These are phyloP conservation scores for Penicillium steckii DNA, from an alignment of 495 filamentous ascomycete species.

Conservation along the genomic window DNA sequence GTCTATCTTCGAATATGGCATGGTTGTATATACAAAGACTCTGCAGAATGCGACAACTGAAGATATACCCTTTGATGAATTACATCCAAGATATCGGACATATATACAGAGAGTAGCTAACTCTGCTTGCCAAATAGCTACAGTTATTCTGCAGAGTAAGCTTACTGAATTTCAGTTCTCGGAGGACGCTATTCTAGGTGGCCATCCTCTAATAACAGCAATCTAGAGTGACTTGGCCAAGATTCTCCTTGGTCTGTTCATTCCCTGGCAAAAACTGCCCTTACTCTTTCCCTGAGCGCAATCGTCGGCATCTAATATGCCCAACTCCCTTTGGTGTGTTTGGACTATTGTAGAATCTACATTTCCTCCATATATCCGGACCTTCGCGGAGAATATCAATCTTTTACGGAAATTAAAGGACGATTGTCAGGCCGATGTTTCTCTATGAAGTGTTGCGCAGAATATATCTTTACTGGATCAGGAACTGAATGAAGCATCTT, in stretches of 20 bases:
- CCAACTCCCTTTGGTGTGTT: too few relatives aligned
- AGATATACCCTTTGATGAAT: neutral
- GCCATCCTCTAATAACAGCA: neutral
- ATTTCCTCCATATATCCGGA: too few relatives aligned
- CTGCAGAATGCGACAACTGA: neutral
- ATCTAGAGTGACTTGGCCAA: neutral
- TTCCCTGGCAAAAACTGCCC: neutral
- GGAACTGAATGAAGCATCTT: too few relatives aligned
- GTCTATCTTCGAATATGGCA: neutral
- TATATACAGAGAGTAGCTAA: neutral
- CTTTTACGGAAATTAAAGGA: constrained; percentile 3
- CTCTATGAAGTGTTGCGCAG: neutral
- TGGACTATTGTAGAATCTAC: too few relatives aligned
- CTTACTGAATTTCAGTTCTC: neutral
- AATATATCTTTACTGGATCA: neutral
- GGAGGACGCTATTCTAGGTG: neutral
- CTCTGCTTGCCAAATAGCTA: neutral
- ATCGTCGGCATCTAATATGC: too few relatives aligned
- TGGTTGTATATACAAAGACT: neutral
- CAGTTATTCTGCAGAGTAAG: neutral
- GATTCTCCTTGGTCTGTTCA: neutral
- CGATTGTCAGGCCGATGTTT: constrained; percentile 5
- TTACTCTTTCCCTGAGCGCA: neutral
- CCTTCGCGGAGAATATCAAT: constrained; percentile 4
- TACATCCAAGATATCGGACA: neutral